Percentiles rank a stretch among this genome's conserved stretches.
These are phyloP conservation scores for Pyrrhoderma noxium DNA, from an alignment of 1,284 basidiomycete species.

Conservation along the genomic window DNA sequence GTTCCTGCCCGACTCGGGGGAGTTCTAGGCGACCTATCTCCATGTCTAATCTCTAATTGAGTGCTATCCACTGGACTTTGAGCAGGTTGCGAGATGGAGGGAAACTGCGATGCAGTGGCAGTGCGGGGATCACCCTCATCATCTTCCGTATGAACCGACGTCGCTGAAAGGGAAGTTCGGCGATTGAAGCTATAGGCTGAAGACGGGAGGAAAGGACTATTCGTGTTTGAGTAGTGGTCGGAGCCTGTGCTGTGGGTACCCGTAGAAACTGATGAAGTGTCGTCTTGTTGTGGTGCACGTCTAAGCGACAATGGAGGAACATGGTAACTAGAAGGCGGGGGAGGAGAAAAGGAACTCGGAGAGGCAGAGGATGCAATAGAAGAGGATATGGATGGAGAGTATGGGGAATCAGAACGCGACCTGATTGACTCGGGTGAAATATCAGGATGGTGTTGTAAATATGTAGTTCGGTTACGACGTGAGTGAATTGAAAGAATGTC, in stretches of 20 bases:
- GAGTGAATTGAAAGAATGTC: conserved; percentile 15
- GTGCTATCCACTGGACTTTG: conserved; percentile 1
- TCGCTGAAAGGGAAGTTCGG: conserved; percentile 29
- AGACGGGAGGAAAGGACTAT: conserved; percentile 1
- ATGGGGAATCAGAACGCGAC: conserved; percentile 1
- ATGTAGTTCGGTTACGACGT: conserved; percentile 18
- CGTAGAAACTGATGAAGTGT: conserved; percentile 45
- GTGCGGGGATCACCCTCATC: conserved; percentile 6
- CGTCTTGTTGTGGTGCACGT: conserved; percentile 53
- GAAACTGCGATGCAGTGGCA: conserved; percentile 8
- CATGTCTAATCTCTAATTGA: conserved; percentile 17
- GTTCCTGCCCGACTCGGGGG: conserved; percentile 26
- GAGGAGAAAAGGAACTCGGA: conserved; percentile 8
- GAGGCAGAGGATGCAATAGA: conserved; percentile 5
- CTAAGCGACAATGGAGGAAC: conserved; percentile 51
- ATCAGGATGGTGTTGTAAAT: conserved; percentile 17
- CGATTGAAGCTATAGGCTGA: conserved; percentile 27
- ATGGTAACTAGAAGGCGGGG: conserved; percentile 27
- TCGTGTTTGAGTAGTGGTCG: conserved; percentile 15
- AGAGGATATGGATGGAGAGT: conserved; percentile 9
- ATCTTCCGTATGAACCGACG: conserved; percentile 5
- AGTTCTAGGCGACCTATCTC: conserved; percentile 21
- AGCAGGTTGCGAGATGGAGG: background rate
- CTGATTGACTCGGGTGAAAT: conserved; percentile 8
- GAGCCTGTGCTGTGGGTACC: conserved; percentile 35